Percentiles rank a stretch among this genome's conserved stretches.
Conservation (phyloP, 2,329 filamentous ascomycete species). For the Ophiostoma piceae region DNA sequence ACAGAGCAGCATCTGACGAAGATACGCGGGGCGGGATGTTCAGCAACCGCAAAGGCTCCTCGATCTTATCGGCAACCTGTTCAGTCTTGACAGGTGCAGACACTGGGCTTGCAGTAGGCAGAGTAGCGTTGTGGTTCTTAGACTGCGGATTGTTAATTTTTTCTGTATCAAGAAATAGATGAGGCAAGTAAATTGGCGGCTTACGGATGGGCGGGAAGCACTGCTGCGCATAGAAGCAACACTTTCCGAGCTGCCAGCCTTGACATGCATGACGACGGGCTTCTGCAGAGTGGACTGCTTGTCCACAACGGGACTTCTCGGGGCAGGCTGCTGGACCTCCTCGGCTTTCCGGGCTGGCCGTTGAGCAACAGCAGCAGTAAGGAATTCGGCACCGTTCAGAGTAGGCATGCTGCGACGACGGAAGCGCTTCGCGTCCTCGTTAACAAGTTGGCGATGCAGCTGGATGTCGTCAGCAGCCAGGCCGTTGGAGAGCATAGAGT, state of each 20-base stretch:
- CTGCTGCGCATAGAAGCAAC: constrained; percentile 53
- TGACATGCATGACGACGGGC: constrained; percentile 35
- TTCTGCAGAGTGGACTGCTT: constrained; percentile 34
- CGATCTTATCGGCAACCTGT: constrained; percentile 42
- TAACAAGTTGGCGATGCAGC: constrained; percentile 49
- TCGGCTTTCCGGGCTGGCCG: constrained; percentile 35
- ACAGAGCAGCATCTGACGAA: constrained; percentile 31
- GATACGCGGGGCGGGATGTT: constrained; percentile 57
- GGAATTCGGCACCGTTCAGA: constrained; percentile 45
- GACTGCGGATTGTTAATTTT: constrained; percentile 40
- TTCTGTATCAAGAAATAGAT: too few species aligned
- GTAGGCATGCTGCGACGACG: constrained; percentile 78
- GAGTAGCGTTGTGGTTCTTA: constrained; percentile 52
- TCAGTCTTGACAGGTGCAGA: constrained; percentile 35
- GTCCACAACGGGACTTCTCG: constrained; percentile 38
- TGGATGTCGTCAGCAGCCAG: constrained; percentile 63
- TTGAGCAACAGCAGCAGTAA: constrained; percentile 37
- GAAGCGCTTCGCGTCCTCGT: constrained; percentile 69
- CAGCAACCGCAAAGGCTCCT: constrained; percentile 51
- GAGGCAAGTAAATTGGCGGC: constrained; percentile 31
- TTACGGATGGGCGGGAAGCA: constrained; percentile 60
- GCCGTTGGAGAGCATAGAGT: constrained; percentile 39
- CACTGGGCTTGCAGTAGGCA: constrained; percentile 48
- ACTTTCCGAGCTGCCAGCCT: constrained; percentile 61
- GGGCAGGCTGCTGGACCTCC: constrained; percentile 31